These are phyloP conservation scores for Claviceps africana DNA, from an alignment of 2,329 filamentous ascomycete genomes.

Conservation along the genomic window DNA sequence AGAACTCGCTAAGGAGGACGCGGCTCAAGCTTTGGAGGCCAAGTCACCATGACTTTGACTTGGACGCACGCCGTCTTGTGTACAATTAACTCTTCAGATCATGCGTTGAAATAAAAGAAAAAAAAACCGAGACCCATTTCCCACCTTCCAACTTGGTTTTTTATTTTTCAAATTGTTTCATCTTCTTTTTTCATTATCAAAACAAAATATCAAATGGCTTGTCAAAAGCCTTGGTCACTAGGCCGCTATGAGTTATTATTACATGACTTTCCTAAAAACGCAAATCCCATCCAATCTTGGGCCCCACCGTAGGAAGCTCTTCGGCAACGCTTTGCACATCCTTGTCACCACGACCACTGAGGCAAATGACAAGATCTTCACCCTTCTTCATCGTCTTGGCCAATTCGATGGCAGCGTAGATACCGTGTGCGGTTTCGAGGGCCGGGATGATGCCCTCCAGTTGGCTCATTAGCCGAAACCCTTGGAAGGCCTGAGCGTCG, in stretches of 20 bases:
- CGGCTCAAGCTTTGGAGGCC: not conserved
- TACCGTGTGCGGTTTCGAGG: constrained; percentile 82
- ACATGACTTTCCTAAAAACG: constrained; percentile 34
- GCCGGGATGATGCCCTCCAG: constrained; percentile 95
- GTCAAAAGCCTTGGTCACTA: not conserved
- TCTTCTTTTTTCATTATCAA: no score
- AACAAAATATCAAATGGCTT: not conserved
- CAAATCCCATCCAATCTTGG: constrained; percentile 66
- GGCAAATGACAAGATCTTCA: constrained; percentile 82
- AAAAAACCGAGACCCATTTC: not conserved
- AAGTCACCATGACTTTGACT: not conserved
- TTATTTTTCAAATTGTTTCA: not conserved
- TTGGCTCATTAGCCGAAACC: constrained; percentile 73
- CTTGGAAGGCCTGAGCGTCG: constrained; percentile 76
- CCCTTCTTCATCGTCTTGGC: constrained; percentile 86
- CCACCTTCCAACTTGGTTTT: not conserved
- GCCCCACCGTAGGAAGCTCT: constrained; percentile 75
- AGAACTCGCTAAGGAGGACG: constrained; percentile 19
- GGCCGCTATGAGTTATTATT: not conserved
- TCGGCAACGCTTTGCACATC: constrained; percentile 97
- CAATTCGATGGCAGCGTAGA: constrained; percentile 77
- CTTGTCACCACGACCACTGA: constrained; percentile 92
- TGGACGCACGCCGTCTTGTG: not conserved
- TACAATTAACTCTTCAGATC: not conserved
- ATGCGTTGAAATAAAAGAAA: not conserved